These are phyloP conservation scores for Fusarium ambrosium DNA, from an alignment of 2,329 filamentous ascomycete genomes.

Conservation along the genomic window DNA sequence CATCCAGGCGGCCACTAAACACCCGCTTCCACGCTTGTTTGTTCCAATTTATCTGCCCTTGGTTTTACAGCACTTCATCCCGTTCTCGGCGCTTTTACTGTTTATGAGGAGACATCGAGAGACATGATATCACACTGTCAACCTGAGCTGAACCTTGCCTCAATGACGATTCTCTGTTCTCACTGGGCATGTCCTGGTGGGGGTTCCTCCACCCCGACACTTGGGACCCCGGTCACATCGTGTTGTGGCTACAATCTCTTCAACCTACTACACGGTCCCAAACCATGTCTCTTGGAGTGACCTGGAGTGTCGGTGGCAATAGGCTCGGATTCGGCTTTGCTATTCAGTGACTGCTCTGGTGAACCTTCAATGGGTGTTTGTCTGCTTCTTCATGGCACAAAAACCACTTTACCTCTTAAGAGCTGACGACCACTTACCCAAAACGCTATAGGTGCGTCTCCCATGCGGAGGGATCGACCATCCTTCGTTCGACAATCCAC, in stretches of 20 bases:
- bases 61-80: background rate
- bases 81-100: background rate
- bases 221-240: constrained; percentile 23
- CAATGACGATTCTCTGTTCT: constrained; percentile 17
- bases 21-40: background rate
- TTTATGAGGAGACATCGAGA: background rate
- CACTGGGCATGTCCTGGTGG: constrained; percentile 31
- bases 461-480: constrained; percentile 19
- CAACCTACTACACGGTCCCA: constrained; percentile 15
- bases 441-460: constrained; percentile 27
- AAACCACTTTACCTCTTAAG: background rate
- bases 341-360: background rate
- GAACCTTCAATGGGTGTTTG: background rate
- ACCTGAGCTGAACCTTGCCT: constrained; percentile 10
- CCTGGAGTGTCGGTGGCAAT: background rate
- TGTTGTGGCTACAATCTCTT: constrained; percentile 18
- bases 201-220: constrained; percentile 24
- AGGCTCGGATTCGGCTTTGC: background rate
- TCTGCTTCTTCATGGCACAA: background rate
- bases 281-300: constrained; percentile 1
- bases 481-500: constrained; percentile 26
- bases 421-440: constrained; percentile 27
- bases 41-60: background rate
- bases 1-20: constrained; percentile 27
- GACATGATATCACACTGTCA: constrained; percentile 15